Base-by-base conservation (phyloP, 208 protist species). In the Trypanosoma caninum region DNA sequence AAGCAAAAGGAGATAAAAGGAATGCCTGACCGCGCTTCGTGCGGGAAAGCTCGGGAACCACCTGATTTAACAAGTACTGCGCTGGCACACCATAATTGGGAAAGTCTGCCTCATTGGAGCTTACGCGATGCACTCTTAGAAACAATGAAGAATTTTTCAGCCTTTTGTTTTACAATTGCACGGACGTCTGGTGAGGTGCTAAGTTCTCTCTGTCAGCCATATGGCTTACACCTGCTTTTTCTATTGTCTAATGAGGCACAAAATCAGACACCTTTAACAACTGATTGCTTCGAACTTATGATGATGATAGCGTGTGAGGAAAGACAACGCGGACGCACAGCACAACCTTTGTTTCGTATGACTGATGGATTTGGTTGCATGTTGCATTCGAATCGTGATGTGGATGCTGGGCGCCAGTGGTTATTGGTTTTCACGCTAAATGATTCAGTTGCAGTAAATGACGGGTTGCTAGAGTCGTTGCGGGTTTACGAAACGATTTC, bases 241-340 rank as follows among this genome's bases (percentile, higher is more conserved):
- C 41, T 67, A 18, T 23, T 67, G 3, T 44, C 37, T 59, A 23
- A 22, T 14, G 42, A 35, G n/a, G 37, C 34, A 22, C 41, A 55
- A 44, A 4, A 8, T 45, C 22, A 10, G 41, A 14, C 14, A 54
- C 33, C 42, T 23, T 59, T 31, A 7, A 18, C 16, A 25, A 16
- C 7, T 25, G 60, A 67, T 44, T 67, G 41, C 23, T 67, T 67
- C 59, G 52, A 67, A 18, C 51, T 67, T 18, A 67, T 67, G 60
- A 59, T 59, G 52, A 59, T 23, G 7, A 52, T 67, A 50, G 60
- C 60, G 16, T 30, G 22, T 25, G 60, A 40, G 18, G 41, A 59
- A 41, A 25, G 51, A 23, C 60, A 41, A 44, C 40, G 60, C 41
- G 60, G 60, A 52, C 30, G 40, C 33, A 25, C 58, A 1, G 52